A percentile compares a stretch with the other conserved stretches of the same genome.
Evolutionary conservation across 2,329 filamentous ascomycete species (phyloP).

Genomic region (Alternaria ethzedia): DNA sequence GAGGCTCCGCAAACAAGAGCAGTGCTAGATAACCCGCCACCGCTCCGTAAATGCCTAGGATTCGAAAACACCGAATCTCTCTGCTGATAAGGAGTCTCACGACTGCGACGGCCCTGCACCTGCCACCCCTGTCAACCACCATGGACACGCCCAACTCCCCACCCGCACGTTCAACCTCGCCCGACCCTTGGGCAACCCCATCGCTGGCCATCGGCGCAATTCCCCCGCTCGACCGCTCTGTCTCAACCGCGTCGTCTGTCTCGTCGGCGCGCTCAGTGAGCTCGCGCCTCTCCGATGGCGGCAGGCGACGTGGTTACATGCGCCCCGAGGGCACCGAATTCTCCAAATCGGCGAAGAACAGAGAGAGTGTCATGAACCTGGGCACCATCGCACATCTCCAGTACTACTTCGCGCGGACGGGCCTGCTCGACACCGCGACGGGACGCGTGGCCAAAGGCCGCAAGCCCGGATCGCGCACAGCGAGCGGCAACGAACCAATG

Average conservation of each 20-base stretch:
- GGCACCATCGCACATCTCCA: constrained; percentile 97
- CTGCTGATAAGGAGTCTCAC: constrained; percentile 18
- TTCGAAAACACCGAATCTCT: constrained; percentile 19
- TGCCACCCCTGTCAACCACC: constrained; percentile 21
- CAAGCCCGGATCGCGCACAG: constrained; percentile 50
- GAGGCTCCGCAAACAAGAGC: constrained; percentile 16
- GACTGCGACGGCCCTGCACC: constrained; percentile 17
- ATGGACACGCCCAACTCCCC: constrained; percentile 50
- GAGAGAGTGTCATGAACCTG: constrained; percentile 94
- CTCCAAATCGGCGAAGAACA: constrained; percentile 83
- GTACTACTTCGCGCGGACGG: constrained; percentile 97
- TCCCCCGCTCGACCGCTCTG: constrained; percentile 66
- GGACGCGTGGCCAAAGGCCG: constrained; percentile 79
- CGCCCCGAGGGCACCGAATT: constrained; percentile 87
- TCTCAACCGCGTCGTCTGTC: constrained; percentile 64
- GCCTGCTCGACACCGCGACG: constrained; percentile 90
- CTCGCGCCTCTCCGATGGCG: constrained; percentile 56
- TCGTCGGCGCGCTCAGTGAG: constrained; percentile 67
- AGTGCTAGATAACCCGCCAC: constrained; percentile 10
- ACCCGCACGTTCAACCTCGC: constrained; percentile 57
- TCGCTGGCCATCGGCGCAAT: constrained; percentile 67
- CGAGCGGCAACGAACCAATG: constrained; percentile 39
- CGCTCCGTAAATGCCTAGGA: constrained; percentile 18
- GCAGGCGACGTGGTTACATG: constrained; percentile 79
- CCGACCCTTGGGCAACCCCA: constrained; percentile 69